Percentiles rank a stretch among this genome's conserved stretches.
These are phyloP conservation scores for Citrus sp. DNA, from an alignment of 345 rosid species.

Conservation along the genomic window DNA sequence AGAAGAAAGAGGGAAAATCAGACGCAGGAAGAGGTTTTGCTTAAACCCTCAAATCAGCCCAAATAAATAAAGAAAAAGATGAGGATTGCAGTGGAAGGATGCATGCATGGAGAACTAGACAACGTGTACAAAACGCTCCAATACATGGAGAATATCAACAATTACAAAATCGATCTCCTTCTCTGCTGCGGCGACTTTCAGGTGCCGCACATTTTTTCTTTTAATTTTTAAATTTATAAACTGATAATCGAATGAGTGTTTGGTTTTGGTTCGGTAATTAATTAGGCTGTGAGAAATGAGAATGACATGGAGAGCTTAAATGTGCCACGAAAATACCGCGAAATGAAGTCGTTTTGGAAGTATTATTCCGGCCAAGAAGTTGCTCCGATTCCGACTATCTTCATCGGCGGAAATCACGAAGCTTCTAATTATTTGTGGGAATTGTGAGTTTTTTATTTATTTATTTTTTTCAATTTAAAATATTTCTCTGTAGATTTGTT, in stretches of 20 bases:
- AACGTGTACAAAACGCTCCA: slow-evolving; percentile 67
- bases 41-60: not conserved
- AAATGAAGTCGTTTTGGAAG: slow-evolving; percentile 93
- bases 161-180: slow-evolving; percentile 83
- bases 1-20: not conserved
- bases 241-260: not conserved
- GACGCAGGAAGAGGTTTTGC: not conserved
- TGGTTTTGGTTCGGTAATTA: slow-evolving; percentile 10
- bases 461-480: not conserved
- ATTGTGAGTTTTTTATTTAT: slow-evolving; percentile 40
- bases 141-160: slow-evolving; percentile 45
- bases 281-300: slow-evolving; percentile 84
- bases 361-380: slow-evolving; percentile 74
- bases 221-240: not conserved
- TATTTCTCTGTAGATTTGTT: not conserved
- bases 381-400: slow-evolving; percentile 86
- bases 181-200: slow-evolving; percentile 97
- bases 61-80: slow-evolving; percentile 18
- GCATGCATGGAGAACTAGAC: slow-evolving; percentile 97
- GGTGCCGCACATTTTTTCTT: slow-evolving; percentile 25
- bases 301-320: slow-evolving; percentile 77
- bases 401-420: slow-evolving; percentile 97
- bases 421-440: slow-evolving; percentile 98
- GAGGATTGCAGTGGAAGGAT: slow-evolving; percentile 97
- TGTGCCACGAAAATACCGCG: slow-evolving; percentile 68